Evolutionary conservation across 2,329 filamentous ascomycete genomes (phyloP).

Genomic region (Cladophialophora carrionii): DNA sequence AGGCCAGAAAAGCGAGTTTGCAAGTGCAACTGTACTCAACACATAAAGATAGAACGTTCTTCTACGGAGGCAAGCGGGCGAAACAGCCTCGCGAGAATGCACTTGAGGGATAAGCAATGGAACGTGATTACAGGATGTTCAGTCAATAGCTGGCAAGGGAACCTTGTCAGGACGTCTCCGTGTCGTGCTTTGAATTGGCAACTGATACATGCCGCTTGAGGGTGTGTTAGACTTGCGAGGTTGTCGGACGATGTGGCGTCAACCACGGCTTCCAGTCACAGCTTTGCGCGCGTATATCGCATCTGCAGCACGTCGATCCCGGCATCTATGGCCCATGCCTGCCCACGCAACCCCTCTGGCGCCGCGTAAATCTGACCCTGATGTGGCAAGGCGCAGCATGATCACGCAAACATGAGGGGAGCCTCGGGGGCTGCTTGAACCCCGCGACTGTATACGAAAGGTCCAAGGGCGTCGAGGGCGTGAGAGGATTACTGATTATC

Average conservation of each 20-base stretch:
- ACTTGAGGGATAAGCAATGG: conserved; percentile 1
- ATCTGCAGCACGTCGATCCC: background rate
- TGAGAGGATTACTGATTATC: background rate
- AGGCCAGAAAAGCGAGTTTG: conserved; percentile 13
- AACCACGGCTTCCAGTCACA: background rate
- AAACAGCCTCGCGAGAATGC: background rate
- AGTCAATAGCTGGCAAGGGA: background rate
- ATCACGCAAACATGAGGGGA: conserved; percentile 4
- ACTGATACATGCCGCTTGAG: background rate
- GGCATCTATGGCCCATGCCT: background rate
- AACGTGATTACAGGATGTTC: background rate
- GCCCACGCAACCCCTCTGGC: background rate
- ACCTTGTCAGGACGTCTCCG: background rate
- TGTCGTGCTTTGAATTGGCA: background rate
- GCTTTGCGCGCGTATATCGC: background rate
- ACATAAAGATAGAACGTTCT: conserved; percentile 24
- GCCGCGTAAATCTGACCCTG: background rate
- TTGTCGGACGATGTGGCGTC: background rate
- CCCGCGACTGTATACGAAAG: background rate
- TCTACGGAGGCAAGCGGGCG: background rate
- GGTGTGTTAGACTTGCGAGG: background rate
- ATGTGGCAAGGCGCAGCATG: conserved; percentile 1
- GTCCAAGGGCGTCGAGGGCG: background rate
- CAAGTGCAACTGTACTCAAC: conserved; percentile 23
- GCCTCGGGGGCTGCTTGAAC: background rate